Evolutionary conservation across 2,329 filamentous ascomycete genomes (phyloP).

Genomic region (Phaeosphaeriaceae sp.): DNA sequence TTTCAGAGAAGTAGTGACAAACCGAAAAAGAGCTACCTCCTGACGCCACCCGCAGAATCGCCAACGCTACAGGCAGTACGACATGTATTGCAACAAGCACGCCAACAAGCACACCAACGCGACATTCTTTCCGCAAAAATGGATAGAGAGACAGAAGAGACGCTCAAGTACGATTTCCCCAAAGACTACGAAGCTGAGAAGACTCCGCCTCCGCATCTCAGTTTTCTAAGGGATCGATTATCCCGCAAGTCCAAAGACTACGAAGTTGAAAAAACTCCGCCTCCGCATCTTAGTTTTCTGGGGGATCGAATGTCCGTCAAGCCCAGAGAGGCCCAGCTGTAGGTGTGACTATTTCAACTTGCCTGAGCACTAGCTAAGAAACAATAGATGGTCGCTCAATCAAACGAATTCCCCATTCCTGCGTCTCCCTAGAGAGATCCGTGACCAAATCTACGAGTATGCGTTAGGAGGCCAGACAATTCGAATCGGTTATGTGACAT

Average conservation of each 20-base stretch:
- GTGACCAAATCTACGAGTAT: slow-evolving; percentile 28
- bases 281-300: slow-evolving; percentile 15
- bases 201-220: slow-evolving; percentile 11
- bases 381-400: slow-evolving; percentile 29
- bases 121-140: background rate
- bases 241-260: slow-evolving; percentile 18
- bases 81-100: too few species aligned
- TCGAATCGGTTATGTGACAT: slow-evolving; percentile 31
- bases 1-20: slow-evolving; percentile 4
- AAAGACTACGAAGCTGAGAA: slow-evolving; percentile 19
- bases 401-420: slow-evolving; percentile 32
- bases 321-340: slow-evolving; percentile 21
- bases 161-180: slow-evolving; percentile 4
- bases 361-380: background rate
- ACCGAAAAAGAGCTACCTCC: slow-evolving; percentile 19
- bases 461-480: slow-evolving; percentile 34
- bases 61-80: slow-evolving; percentile 19
- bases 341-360: slow-evolving; percentile 4
- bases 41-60: slow-evolving; percentile 28
- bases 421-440: slow-evolving; percentile 30
- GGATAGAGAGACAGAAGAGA: slow-evolving; percentile 7
- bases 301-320: slow-evolving; percentile 12
- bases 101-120: slow-evolving; percentile 10
- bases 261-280: slow-evolving; percentile 11
- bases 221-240: slow-evolving; percentile 13